Conservation (phyloP, 768 basidiomycete genomes). For the Fistulinella prunicolor region DNA sequence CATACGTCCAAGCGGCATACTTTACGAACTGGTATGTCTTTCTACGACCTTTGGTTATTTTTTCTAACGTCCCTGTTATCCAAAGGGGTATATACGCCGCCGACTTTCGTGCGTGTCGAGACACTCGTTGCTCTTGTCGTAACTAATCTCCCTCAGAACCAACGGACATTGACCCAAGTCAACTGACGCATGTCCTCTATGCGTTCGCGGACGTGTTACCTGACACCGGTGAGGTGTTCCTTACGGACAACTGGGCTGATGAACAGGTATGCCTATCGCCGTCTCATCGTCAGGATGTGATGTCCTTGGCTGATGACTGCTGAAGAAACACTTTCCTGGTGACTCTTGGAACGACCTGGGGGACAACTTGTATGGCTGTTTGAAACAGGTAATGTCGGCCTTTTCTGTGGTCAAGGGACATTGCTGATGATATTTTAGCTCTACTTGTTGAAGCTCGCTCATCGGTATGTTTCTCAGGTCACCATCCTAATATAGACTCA, state of each 20-base stretch:
- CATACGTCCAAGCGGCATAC: conserved; percentile 35
- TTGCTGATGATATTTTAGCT: conserved; percentile 21
- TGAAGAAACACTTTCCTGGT: conserved; percentile 64
- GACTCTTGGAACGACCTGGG: conserved; percentile 75
- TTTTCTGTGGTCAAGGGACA: too few species aligned
- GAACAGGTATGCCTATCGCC: conserved; percentile 42
- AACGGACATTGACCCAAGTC: conserved; percentile 53
- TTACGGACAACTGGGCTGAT: conserved; percentile 77
- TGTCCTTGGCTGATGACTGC: conserved; percentile 9
- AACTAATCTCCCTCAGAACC: conserved; percentile 46
- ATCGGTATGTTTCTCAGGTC: conserved; percentile 34
- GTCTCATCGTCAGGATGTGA: not conserved
- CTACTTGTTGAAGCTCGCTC: conserved; percentile 56
- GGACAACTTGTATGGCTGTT: conserved; percentile 76
- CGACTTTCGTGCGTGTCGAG: conserved; percentile 51
- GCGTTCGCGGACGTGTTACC: conserved; percentile 74
- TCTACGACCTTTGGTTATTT: not conserved
- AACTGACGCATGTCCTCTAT: conserved; percentile 76
- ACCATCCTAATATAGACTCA: not conserved
- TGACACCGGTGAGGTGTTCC: conserved; percentile 54
- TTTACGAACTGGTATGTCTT: conserved; percentile 35
- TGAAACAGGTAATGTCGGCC: conserved; percentile 62
- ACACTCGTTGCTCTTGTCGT: not conserved
- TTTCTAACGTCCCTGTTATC: conserved; percentile 1
- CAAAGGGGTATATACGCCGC: conserved; percentile 57